These are phyloP conservation scores for Fusarium bulbicola DNA, from an alignment of 2,329 filamentous ascomycete genomes.

Conservation along the genomic window DNA sequence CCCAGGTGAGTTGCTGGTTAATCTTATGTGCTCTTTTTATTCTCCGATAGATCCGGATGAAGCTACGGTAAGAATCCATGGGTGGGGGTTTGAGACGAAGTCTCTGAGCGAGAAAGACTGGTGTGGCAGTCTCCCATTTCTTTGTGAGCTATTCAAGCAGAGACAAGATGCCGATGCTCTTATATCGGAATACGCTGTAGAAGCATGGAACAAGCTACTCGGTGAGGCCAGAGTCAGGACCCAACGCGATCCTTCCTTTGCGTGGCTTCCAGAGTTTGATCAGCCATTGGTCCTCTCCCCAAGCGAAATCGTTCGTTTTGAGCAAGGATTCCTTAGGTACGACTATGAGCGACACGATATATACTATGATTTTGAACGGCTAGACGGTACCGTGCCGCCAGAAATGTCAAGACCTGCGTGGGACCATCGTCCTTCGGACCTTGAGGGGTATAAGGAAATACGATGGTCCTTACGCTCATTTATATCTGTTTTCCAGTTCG, in stretches of 20 bases:
- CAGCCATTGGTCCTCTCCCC: background rate
- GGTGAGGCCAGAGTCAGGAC: background rate
- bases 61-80: background rate
- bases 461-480: background rate
- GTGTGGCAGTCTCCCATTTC: background rate
- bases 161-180: background rate
- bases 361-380: fast-evolving
- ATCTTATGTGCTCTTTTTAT: background rate
- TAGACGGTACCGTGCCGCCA: fast-evolving
- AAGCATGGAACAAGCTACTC: background rate
- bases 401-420: background rate
- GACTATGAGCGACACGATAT: fast-evolving
- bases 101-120: background rate
- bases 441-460: background rate
- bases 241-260: background rate
- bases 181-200: background rate
- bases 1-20: background rate
- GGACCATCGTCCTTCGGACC: background rate
- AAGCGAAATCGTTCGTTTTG: background rate
- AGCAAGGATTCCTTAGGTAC: fast-evolving
- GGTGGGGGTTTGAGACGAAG: background rate
- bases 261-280: background rate
- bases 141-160: background rate
- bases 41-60: background rate
- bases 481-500: background rate